Base-by-base conservation (phyloP, 441 rosid genomes). In the Aquilaria agallochum region DNA sequence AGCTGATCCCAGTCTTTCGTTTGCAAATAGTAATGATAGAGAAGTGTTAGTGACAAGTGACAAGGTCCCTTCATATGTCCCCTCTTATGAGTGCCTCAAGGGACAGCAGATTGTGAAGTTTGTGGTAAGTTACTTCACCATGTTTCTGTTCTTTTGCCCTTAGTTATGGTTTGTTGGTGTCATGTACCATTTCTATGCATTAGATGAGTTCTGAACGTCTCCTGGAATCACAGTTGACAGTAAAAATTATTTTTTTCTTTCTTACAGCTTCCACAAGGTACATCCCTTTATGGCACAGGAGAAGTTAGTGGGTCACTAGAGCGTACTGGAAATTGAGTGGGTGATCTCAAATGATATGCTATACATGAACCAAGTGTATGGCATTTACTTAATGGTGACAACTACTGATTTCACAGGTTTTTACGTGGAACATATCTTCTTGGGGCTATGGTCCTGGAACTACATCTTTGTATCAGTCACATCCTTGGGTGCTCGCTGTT, bases 301-400 rank as follows among this genome's bases (percentile, higher is more conserved):
- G 99, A 95, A 91, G 99, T 83, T 75, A 81, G 97, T 76, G 99
- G 99, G 49, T 87, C 75, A 70, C 85, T 95, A 62, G 99, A 95
- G 83, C 90, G 97, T 57, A 87, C 99, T 0, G 97, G 97, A 50
- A 95, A 81, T 68, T 78, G 96, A 69, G 99, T 89, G 58, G 73
- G 96, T 72, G 58, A 14, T 68, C 55, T 69, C 50, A 3, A 32
- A 31, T 14, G 8, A 60, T 49, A 57, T 51, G 2, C 36, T 3
- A 2, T 46, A 32, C 20, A 2, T 4, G 27, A 30, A 64, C 33
- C 31, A 11, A 56, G 11, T 40, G 45, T 10, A 40, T 40, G 45
- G 45, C 45, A 40, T 40, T 40, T 40, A 40, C 45, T 40, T 7
- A 40, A 40, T 40, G 9, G 9, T 40, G 10, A 10, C 45, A 40